Conservation (phyloP, 768 basidiomycete genomes). For the Kwoniella dejecticola region DNA sequence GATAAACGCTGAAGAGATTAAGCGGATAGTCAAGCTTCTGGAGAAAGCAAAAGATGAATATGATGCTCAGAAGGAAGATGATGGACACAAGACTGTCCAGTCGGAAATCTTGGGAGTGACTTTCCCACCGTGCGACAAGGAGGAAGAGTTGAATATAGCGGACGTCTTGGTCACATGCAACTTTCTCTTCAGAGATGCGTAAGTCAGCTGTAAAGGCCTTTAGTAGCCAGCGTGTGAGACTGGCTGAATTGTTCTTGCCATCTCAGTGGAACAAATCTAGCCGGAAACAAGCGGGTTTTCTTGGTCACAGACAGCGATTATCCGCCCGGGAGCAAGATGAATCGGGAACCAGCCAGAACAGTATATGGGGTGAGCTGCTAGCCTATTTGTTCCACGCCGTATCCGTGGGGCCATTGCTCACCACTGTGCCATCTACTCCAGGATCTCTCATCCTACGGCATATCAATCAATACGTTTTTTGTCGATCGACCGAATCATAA, state of each 20-base stretch:
- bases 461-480: constrained; percentile 50
- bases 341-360: constrained; percentile 44
- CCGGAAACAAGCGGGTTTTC: constrained; percentile 88
- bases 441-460: constrained; percentile 43
- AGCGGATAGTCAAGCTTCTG: constrained; percentile 73
- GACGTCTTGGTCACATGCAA: constrained; percentile 90
- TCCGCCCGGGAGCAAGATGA: constrained; percentile 57
- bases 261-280: constrained; percentile 63
- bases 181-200: constrained; percentile 87
- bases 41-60: constrained; percentile 65
- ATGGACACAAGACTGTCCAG: constrained; percentile 27
- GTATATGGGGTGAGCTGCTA: constrained; percentile 39
- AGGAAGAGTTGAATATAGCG: constrained; percentile 70
- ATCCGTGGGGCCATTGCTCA: too few relatives aligned
- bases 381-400: not conserved
- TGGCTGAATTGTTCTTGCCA: too few relatives aligned
- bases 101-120: constrained; percentile 62
- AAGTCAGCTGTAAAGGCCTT: constrained; percentile 34
- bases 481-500: constrained; percentile 40
- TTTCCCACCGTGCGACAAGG: constrained; percentile 67
- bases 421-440: constrained; percentile 8
- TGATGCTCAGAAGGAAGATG: constrained; percentile 60
- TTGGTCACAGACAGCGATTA: constrained; percentile 88
- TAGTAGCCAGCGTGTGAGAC: too few relatives aligned
- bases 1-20: constrained; percentile 78